Evolutionary conservation across 768 basidiomycete genomes (phyloP), one percentile per base, ranked within the genome.

Genomic region (Phaffia australis): DNA sequence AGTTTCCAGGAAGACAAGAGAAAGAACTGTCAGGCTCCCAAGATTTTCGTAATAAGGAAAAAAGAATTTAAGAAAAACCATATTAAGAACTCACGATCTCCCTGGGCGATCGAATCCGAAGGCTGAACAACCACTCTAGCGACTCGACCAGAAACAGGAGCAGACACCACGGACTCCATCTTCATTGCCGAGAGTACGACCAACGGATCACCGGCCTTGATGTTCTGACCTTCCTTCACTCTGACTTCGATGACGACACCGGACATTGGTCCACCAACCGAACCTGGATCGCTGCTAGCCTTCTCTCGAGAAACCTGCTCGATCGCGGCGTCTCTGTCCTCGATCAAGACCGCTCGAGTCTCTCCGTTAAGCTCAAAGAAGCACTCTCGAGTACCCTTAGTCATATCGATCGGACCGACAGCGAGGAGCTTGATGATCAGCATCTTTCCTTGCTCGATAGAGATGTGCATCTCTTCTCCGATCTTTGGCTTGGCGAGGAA

Each of bases 141-240:
- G 79, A 98, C 82, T 76, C 92, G 90, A 54, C 95, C 95, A 60
- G 92, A 92, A 54, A 98, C 94, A 29, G 95, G 93, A 32, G 92
- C 88, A 35, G 91, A 94, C 56, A 98, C 91, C 70, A 89, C 85
- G 69, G 89, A 91, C 80, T 99, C 94, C 94, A 98, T 97, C 91
- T 94, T 93, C 94, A 97, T 97, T 19, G 94, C 94, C 76, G 89
- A 92, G 78, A 95, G 80, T 69, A 97, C 89, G 77, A 88, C 88
- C 70, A 97, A 80, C 66, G 94, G 92, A 47, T 99, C 95, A 60
- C 95, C 95, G 79, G 92, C 94, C 84, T 87, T 93, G 77, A 99
- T 92, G 74, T 94, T 90, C 66, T 93, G 87, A 27, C 92, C 92
- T 77, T 98, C 95, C 79, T 95, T 94, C 68, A 97, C 93, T 73